Conservation (phyloP, 805 yeast species). For the Nakazawaea anatomiae region DNA sequence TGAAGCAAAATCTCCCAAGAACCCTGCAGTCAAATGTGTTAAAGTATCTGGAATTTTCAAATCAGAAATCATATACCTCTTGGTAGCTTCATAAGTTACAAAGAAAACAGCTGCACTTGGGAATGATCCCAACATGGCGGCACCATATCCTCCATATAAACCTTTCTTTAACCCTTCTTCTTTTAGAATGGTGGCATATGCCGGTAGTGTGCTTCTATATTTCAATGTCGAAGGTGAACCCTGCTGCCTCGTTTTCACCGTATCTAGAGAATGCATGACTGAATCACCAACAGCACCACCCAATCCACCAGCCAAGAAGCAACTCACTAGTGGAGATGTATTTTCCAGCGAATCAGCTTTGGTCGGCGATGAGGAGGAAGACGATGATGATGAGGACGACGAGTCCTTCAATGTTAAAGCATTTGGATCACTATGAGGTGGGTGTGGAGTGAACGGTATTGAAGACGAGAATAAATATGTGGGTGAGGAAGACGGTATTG, state of each 20-base stretch:
- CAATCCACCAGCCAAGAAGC: slow-evolving; percentile 85
- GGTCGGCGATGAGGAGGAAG: not conserved
- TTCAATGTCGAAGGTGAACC: slow-evolving; percentile 71
- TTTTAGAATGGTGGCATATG: slow-evolving; percentile 65
- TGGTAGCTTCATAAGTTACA: slow-evolving; percentile 80
- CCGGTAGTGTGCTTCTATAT: slow-evolving; percentile 70
- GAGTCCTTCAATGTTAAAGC: not conserved
- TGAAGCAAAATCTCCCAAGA: slow-evolving; percentile 89
- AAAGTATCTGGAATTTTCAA: slow-evolving; percentile 69
- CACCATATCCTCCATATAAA: slow-evolving; percentile 85
- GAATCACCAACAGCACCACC: slow-evolving; percentile 95
- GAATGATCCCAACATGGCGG: slow-evolving; percentile 88
- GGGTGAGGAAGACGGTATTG: slow-evolving; percentile 13
- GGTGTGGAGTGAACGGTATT: slow-evolving; percentile 6
- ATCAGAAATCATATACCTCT: slow-evolving; percentile 61
- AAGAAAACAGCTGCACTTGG: slow-evolving; percentile 95
- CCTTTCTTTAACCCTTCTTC: slow-evolving; percentile 88
- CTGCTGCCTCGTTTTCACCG: slow-evolving; percentile 95
- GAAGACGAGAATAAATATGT: slow-evolving; percentile 4
- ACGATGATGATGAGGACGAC: slow-evolving; percentile 4
- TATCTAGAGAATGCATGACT: slow-evolving; percentile 91
- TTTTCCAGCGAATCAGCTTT: not conserved
- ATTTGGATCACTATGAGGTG: not conserved
- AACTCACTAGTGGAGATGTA: slow-evolving; percentile 43
- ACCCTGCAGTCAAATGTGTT: slow-evolving; percentile 79